Evolutionary conservation across 495 filamentous ascomycete genomes (phyloP), one percentile per base, ranked within the genome.

Genomic region (Aspergillus panamensis): DNA sequence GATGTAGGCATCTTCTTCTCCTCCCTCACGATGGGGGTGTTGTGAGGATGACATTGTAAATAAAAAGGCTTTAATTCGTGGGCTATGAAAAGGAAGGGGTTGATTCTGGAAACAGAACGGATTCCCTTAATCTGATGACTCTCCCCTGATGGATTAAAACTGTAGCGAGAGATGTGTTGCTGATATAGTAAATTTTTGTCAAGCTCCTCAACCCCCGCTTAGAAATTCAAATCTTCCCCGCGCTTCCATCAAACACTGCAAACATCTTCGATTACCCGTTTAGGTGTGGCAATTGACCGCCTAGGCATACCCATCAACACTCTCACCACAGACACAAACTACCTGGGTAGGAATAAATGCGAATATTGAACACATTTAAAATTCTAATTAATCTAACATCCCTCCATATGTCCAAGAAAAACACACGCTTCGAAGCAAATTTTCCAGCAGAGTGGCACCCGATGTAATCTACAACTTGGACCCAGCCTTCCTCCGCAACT

Each of bases 401-500:
- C 9, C 21, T 39, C 35, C 25, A 44, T 51, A 51, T 21, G 19
- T 48, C 57, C 33, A 60, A 50, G 52, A 49, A 55, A n/a, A 47
- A 37, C 35, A 17, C 16, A 54, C 44, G 9, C 47, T 17, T 53
- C 19, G 33, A 20, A 42, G 12, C 29, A 29, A 51, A 13, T 31
- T 14, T 14, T 13, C 48, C 48, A 14, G 10, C 13, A 51, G 16
- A 33, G 5, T 25, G 25, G 30, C 8, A 32, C 32, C 32, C 37
- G 16, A 47, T 25, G 47, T 12, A 17, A 33, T 57, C 44, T 71
- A 86, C 20, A 87, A 66, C 67, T 77, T 87, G 21, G 82, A 73
- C 4, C 86, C 88, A 50, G 81, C 76, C 52, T 78, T 79, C 65
- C 84, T 80, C 69, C 85, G 81, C 45, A 75, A 79, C 67, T 86